Evolutionary conservation across 73 alveolate genomes (phyloP).

Genomic region (Durusdinium trenchii): DNA sequence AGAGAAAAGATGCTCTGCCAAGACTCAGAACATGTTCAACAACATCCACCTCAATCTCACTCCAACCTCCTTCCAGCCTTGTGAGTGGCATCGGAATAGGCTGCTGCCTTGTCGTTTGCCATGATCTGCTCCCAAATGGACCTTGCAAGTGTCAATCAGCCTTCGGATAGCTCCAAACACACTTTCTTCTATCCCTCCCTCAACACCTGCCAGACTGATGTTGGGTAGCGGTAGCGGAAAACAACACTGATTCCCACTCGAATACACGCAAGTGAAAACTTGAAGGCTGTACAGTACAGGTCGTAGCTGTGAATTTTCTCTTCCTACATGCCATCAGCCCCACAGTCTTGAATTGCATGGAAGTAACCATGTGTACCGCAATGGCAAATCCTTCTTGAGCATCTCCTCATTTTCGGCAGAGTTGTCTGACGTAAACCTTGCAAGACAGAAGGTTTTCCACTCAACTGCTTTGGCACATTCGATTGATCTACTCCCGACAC

Average conservation of each 20-base stretch:
- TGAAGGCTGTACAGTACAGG: no score
- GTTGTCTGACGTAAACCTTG: conserved; percentile 83
- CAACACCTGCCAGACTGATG: not conserved
- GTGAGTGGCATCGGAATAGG: conserved; percentile 91
- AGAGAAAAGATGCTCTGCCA: no score
- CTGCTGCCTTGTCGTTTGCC: conserved; percentile 87
- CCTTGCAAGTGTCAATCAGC: not conserved
- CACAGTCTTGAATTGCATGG: not conserved
- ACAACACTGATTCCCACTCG: no score
- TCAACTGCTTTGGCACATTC: no score
- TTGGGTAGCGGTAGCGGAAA: no score
- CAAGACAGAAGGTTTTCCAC: no score
- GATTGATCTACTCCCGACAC: no score
- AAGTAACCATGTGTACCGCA: conserved; percentile 81
- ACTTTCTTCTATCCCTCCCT: no score
- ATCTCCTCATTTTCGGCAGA: conserved; percentile 75
- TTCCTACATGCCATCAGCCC: not conserved
- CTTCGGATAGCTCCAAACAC: no score
- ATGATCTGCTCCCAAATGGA: conserved; percentile 95
- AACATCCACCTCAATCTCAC: not conserved
- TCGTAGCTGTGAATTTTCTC: not conserved
- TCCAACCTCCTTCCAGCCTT: conserved; percentile 5
- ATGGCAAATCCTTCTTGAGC: conserved; percentile 91
- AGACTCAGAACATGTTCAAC: no score
- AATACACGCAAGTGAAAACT: no score